These are phyloP conservation scores for Tagetes erecta DNA, from an alignment of 129 eudicot genomes.

Conservation along the genomic window DNA sequence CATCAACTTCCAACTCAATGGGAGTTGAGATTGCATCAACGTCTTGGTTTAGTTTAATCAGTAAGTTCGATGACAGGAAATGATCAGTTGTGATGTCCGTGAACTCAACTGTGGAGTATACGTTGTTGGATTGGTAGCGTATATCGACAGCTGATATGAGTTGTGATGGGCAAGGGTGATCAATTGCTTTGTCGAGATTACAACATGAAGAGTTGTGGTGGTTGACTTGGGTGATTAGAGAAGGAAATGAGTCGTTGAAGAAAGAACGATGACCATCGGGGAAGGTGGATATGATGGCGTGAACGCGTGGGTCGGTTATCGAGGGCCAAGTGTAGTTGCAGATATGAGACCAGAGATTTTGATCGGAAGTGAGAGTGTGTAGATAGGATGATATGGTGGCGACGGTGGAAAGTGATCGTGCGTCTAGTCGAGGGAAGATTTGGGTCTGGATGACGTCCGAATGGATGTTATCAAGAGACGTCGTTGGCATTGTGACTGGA, in stretches of 20 bases:
- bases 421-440: constrained; percentile 59
- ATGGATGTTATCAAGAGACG: constrained; percentile 41
- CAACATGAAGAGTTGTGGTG: neutral
- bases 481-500: neutral
- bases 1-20: constrained; percentile 14
- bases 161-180: constrained; percentile 10
- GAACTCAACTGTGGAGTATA: constrained; percentile 26
- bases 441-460: constrained; percentile 44
- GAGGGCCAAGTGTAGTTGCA: constrained; percentile 25
- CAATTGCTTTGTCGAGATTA: neutral
- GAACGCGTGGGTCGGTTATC: constrained; percentile 15
- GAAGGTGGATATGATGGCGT: constrained; percentile 17
- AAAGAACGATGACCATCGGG: constrained; percentile 25
- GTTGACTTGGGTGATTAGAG: neutral
- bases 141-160: constrained; percentile 49
- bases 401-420: constrained; percentile 44
- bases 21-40: neutral
- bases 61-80: constrained; percentile 32
- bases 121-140: constrained; percentile 11
- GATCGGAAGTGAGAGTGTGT: constrained; percentile 35
- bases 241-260: constrained; percentile 20
- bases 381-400: constrained; percentile 42
- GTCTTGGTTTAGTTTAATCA: constrained; percentile 20
- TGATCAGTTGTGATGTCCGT: constrained; percentile 23
- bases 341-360: constrained; percentile 39